Evolutionary conservation across 768 basidiomycete genomes (phyloP).

Genomic region (Fomitopsis serialis): DNA sequence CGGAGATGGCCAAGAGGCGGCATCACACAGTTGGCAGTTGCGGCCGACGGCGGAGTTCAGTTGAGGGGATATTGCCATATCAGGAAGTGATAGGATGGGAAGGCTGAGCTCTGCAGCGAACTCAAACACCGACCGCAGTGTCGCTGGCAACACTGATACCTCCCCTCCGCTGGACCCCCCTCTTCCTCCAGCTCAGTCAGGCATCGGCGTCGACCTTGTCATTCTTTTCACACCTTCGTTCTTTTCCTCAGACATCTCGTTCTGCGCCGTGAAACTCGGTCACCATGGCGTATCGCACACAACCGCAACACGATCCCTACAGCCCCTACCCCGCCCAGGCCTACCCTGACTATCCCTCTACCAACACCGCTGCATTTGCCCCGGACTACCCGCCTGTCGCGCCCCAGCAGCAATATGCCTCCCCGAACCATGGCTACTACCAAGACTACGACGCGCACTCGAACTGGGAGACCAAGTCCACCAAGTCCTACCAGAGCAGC

Average conservation of each 20-base stretch:
- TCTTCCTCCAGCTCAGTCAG: background rate
- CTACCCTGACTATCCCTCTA: slow-evolving; percentile 15
- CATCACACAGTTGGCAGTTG: background rate
- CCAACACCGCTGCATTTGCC: slow-evolving; percentile 4
- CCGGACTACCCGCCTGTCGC: slow-evolving; percentile 14
- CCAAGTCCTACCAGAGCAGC: slow-evolving; percentile 60
- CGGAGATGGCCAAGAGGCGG: background rate
- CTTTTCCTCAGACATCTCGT: slow-evolving; percentile 10
- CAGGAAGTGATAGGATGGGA: background rate
- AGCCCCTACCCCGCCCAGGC: slow-evolving; percentile 8
- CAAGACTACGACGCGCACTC: slow-evolving; percentile 19
- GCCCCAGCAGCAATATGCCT: slow-evolving; percentile 10
- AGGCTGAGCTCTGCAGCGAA: background rate
- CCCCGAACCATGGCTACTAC: slow-evolving; percentile 9
- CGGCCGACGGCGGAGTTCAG: background rate
- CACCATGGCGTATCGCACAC: slow-evolving; percentile 25
- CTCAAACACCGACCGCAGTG: slow-evolving; percentile 1
- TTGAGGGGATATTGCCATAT: background rate
- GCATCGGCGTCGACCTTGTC: background rate
- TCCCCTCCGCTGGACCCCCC: background rate
- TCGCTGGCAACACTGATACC: slow-evolving; percentile 3
- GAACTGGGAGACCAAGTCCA: slow-evolving; percentile 44
- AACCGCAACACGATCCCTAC: slow-evolving; percentile 20
- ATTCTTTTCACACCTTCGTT: slow-evolving; percentile 2
- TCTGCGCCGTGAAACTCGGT: background rate